Evolutionary conservation across 768 basidiomycete genomes (phyloP).

Genomic region (Neoboletus subvelutipes): DNA sequence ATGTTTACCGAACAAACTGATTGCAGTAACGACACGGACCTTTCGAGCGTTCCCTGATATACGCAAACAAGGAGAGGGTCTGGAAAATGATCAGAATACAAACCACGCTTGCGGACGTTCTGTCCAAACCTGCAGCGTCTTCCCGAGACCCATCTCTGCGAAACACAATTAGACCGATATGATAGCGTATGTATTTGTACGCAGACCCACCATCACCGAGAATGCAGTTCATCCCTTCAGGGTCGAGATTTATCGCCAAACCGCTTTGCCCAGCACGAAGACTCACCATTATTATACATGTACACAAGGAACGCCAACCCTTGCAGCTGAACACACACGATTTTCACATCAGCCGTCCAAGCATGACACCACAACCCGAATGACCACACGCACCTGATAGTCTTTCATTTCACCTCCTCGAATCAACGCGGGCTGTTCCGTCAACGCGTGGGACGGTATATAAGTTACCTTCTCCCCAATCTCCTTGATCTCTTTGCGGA

Average conservation of each 20-base stretch:
- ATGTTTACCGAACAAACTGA: neutral
- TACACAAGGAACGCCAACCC: conserved; percentile 65
- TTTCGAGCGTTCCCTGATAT: conserved; percentile 54
- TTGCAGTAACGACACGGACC: conserved; percentile 28
- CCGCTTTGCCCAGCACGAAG: neutral
- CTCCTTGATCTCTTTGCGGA: conserved; percentile 34
- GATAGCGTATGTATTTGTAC: neutral
- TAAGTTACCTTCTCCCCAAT: conserved; percentile 27
- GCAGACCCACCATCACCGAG: conserved; percentile 60
- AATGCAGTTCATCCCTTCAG: conserved; percentile 63
- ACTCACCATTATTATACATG: conserved; percentile 65
- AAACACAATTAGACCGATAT: neutral
- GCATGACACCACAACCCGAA: neutral
- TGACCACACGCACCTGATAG: conserved; percentile 51
- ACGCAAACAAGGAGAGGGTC: conserved; percentile 66
- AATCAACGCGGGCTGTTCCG: conserved; percentile 50
- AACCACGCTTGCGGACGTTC: neutral
- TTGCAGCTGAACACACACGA: conserved; percentile 38
- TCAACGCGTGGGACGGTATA: conserved; percentile 39
- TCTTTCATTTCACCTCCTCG: conserved; percentile 64
- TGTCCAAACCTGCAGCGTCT: conserved; percentile 53
- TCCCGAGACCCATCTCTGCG: conserved; percentile 61
- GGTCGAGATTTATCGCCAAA: neutral
- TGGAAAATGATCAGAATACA: conserved; percentile 14
- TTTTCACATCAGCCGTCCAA: neutral